Base-by-base conservation (phyloP, 495 filamentous ascomycete species). In the Parathielavia appendiculata region DNA sequence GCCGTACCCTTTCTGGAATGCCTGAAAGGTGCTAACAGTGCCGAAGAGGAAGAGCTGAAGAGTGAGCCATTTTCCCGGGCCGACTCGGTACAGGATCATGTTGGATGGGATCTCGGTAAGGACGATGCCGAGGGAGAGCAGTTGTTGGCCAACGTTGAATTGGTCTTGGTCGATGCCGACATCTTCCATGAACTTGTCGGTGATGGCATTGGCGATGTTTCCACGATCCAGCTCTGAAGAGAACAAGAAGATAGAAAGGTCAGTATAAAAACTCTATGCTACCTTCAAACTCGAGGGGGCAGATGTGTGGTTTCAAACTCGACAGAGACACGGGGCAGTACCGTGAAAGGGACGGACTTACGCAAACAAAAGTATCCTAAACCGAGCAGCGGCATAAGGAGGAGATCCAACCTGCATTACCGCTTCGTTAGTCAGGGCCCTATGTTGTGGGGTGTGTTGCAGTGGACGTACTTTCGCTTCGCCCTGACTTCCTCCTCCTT, bases 51-150 rank as follows among this genome's bases (percentile, higher is more conserved):
- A 73, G 10, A 85, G 72, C 66, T 86, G 82, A 1, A 65, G 71
- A 0, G 79, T 77, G 9, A 86, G 65, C 83, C 83, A 86, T n/a
- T 67, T 69, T n/a, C 73, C 73, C 1, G 83, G 81, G 7, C 82
- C 83, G 52, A 85, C 66, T 1, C 76, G 74, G 58, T 85, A 80
- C 17, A 85, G 66, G 20, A 83, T 69, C 9, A 83, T 76, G 60
- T 84, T 84, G 30, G 76, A 79, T 0, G 81, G 81, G 34, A 86
- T 83, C 56, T 84, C 83, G 0, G 76, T 69, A 12, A 84, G 66
- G 2, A 84, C 82, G 34, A 85, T 83, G 5, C 82, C 81, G 5
- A 78, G 74, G 0, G 77, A 81, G 0, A 85, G 69, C 45, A 86
- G 66, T 59, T 82, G 79, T 11, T 76, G 73, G 1, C 83, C 83